These are phyloP conservation scores for Adansonia digitata DNA, from an alignment of 345 rosid species.

Conservation along the genomic window DNA sequence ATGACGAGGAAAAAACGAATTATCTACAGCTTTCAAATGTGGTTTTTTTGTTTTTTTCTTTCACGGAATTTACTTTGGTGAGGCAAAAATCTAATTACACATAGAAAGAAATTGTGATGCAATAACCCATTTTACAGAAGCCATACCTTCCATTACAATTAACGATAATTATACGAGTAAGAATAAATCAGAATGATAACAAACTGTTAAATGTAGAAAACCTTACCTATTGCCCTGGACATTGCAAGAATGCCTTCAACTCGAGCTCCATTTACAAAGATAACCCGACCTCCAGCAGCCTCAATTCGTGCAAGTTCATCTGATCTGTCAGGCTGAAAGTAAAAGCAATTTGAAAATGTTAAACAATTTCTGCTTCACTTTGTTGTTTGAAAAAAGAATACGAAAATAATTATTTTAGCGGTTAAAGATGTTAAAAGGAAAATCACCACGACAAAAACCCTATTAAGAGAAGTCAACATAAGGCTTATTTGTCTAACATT, in stretches of 20 bases:
- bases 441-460: neutral
- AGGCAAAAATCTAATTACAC: neutral
- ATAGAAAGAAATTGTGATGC: neutral
- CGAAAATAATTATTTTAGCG: neutral
- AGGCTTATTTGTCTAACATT: too few species aligned
- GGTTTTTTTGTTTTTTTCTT: neutral
- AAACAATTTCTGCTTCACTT: neutral
- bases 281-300: slow-evolving; percentile 68
- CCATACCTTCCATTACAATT: neutral
- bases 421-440: neutral
- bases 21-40: neutral
- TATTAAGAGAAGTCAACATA: too few species aligned
- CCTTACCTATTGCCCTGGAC: slow-evolving; percentile 81
- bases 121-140: neutral
- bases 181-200: neutral
- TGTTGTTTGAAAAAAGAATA: neutral
- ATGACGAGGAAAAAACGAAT: neutral
- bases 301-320: slow-evolving; percentile 71
- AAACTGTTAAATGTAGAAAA: neutral
- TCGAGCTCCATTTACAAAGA: slow-evolving; percentile 52
- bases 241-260: slow-evolving; percentile 85
- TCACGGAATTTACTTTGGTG: neutral
- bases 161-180: neutral
- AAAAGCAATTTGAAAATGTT: neutral
- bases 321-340: slow-evolving; percentile 65